phyloP scores from a whole-genome alignment of 2,329 filamentous ascomycete genomes.

The Fusarium sublunatum region DNA sequence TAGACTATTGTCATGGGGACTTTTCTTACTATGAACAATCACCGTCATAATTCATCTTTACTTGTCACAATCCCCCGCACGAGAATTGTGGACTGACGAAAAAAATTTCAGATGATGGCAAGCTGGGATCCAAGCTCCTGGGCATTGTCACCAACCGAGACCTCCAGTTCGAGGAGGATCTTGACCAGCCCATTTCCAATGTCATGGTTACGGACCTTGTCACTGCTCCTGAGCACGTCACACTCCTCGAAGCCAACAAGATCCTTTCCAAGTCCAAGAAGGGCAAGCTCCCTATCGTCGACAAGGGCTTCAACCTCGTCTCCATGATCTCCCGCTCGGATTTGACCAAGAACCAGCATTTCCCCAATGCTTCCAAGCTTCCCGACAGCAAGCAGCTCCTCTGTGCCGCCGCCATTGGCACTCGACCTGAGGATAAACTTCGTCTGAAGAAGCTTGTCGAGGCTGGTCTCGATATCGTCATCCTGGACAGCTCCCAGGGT shows the following conservation, averaged over 20 bases:
- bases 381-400: constrained; percentile 98
- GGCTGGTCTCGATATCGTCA: constrained; percentile 92
- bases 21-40: constrained; percentile 52
- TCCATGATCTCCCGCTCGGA: constrained; percentile 95
- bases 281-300: constrained; percentile 95
- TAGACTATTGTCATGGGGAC: constrained; percentile 87
- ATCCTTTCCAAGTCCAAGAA: constrained; percentile 97
- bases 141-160: constrained; percentile 98
- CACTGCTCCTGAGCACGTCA: constrained; percentile 86
- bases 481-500: constrained; percentile 96
- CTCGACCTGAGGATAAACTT: constrained; percentile 89
- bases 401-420: constrained; percentile 94
- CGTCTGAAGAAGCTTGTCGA: constrained; percentile 90
- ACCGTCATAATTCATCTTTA: constrained; percentile 29
- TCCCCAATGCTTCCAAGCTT: constrained; percentile 94
- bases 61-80: constrained; percentile 21
- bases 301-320: constrained; percentile 83
- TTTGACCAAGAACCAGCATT: constrained; percentile 98
- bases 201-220: constrained; percentile 97
- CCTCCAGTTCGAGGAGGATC: constrained; percentile 92
- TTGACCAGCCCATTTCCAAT: constrained; percentile 77
- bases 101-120: constrained; percentile 79
- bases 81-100: constrained; percentile 39
- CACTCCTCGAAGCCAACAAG: constrained; percentile 87
- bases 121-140: constrained; percentile 92